Evolutionary conservation across 805 yeast genomes (phyloP).

Genomic region (Brettanomyces nanus): DNA sequence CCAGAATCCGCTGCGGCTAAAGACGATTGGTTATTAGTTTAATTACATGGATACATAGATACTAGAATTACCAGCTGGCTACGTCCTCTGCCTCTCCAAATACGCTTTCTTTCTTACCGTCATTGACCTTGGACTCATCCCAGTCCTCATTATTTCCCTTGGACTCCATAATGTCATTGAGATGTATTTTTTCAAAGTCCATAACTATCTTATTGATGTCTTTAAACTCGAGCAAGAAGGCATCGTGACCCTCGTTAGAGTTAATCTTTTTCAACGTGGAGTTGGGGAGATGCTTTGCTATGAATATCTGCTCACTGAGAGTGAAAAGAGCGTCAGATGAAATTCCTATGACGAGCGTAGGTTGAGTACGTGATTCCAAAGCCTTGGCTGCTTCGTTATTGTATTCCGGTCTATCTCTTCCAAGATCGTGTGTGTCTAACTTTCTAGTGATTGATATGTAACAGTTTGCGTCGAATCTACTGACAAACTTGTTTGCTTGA

Average conservation of each 20-base stretch:
- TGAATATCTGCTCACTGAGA: conserved; percentile 77
- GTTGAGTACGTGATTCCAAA: conserved; percentile 54
- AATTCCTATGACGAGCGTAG: conserved; percentile 81
- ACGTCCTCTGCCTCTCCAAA: conserved; percentile 97
- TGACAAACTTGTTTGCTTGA: conserved; percentile 86
- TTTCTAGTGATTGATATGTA: conserved; percentile 91
- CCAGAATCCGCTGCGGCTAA: not conserved
- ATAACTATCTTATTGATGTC: conserved; percentile 66
- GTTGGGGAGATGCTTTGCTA: conserved; percentile 69
- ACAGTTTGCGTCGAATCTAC: conserved; percentile 93
- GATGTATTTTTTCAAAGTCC: conserved; percentile 50
- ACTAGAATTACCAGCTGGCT: conserved; percentile 88
- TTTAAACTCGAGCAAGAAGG: conserved; percentile 83
- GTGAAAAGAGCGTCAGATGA: conserved; percentile 91
- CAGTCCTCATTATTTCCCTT: conserved; percentile 40
- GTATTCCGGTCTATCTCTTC: conserved; percentile 55
- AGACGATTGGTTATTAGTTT: too few relatives aligned
- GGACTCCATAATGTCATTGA: conserved; percentile 51
- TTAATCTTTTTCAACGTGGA: conserved; percentile 62
- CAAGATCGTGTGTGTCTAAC: conserved; percentile 89
- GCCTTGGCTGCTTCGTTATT: conserved; percentile 38
- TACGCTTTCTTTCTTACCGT: conserved; percentile 53
- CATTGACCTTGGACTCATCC: conserved; percentile 32
- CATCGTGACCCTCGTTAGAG: conserved; percentile 97
- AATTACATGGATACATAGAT: too few relatives aligned